phyloP scores from a whole-genome alignment of 2,329 filamentous ascomycete species.

The Drechslerella coelobrocha region DNA sequence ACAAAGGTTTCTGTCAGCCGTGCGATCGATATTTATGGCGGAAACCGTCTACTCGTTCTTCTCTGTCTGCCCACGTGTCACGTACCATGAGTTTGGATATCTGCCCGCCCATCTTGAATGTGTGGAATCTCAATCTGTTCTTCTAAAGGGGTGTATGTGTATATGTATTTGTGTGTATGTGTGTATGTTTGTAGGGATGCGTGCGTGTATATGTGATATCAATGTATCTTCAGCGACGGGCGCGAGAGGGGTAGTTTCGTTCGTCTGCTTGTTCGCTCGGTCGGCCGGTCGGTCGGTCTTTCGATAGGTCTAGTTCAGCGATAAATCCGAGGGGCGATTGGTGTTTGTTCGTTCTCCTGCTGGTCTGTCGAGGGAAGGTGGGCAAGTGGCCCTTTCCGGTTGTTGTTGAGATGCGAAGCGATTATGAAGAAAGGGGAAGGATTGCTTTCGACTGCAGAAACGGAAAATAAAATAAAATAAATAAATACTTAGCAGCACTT shows the following conservation, averaged over 20 bases:
- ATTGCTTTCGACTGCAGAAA: not conserved
- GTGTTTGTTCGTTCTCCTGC: not conserved
- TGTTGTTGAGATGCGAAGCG: slow-evolving; percentile 1
- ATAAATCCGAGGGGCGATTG: no score
- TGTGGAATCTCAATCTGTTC: no score
- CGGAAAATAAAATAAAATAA: no score
- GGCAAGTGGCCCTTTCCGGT: not conserved
- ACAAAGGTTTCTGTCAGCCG: no score
- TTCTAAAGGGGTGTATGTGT: not conserved
- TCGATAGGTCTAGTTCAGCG: not conserved
- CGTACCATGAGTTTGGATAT: slow-evolving; percentile 47
- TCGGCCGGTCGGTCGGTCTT: not conserved
- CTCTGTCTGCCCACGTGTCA: no score
- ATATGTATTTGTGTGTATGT: not conserved
- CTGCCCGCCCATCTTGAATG: slow-evolving; percentile 41
- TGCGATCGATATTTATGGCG: no score
- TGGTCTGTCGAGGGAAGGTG: no score
- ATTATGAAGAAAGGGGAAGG: slow-evolving; percentile 1
- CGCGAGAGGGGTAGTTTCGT: not conserved
- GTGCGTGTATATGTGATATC: not conserved
- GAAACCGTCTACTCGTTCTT: no score
- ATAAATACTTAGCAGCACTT: no score
- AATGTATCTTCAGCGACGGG: no score
- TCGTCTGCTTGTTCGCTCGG: not conserved
- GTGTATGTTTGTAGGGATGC: not conserved